Base-by-base conservation (phyloP, 352 stramenopile species). In the Phytophthora pini region DNA sequence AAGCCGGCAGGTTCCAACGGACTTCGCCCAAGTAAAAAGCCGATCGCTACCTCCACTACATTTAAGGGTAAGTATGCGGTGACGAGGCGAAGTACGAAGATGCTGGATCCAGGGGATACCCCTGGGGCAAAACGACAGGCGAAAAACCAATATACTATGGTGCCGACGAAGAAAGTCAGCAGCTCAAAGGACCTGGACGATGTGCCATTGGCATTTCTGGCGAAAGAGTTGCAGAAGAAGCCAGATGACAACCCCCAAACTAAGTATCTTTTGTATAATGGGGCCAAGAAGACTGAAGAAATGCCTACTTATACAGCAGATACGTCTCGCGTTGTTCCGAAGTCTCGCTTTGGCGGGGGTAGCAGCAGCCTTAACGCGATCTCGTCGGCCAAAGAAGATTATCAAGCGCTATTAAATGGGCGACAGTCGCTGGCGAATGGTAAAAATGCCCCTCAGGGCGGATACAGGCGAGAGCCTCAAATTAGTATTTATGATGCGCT, bases 401-500 rank as follows among this genome's bases (percentile, higher is more conserved):
- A 32, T 43, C 32, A 36, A 39, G 26, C 20, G 26, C 15, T 22
- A 20, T 39, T 39, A 60, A 72, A 41, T 46, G 45, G 38, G 40
- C 39, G 55, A 10, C 17, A 56, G 29, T 54, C 43, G 7, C 41
- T 68, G 48, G 11, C 54, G 44, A 64, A 56, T 15, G 55, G 53
- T 38, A 68, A 65, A 36, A 65, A 12, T 45, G 39, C 29, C 27
- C 13, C 45, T 40, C 52, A 43, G 54, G 48, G 44, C 32, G 56
- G 48, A 64, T 88, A 72, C 46, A 73, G 39, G 39, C 74, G 60
- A 41, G 74, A 87, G 13, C 76, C 61, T 45, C 80, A 89, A 60
- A 74, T 89, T 17, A 81, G 76, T 74, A 73, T 89, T 60, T 86
- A 87, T 68, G 76, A 86, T 43, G 80, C 80, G 32, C 61, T 89